These are phyloP conservation scores for Neopestalotiopsis clavispora DNA, from an alignment of 2,329 filamentous ascomycete genomes.

Conservation along the genomic window DNA sequence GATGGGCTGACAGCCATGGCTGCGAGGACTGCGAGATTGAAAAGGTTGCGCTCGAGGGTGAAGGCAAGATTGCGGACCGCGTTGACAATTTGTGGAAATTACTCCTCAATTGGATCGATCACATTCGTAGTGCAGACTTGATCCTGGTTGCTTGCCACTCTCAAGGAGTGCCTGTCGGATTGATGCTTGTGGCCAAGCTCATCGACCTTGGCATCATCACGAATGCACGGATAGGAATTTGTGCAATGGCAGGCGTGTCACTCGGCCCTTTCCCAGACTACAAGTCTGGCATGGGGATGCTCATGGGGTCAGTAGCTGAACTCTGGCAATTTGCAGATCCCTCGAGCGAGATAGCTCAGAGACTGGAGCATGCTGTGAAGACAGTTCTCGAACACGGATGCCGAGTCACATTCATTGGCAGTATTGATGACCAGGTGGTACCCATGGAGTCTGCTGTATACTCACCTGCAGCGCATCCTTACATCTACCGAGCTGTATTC, in stretches of 20 bases:
- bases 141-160: constrained; percentile 93
- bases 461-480: constrained; percentile 83
- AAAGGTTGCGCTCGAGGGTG: constrained; percentile 92
- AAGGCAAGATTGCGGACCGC: constrained; percentile 87
- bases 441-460: constrained; percentile 93
- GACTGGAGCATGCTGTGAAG: constrained; percentile 78
- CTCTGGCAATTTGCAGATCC: constrained; percentile 91
- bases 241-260: constrained; percentile 87
- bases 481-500: constrained; percentile 95
- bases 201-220: constrained; percentile 88
- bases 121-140: constrained; percentile 85
- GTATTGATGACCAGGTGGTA: constrained; percentile 95
- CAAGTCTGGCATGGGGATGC: constrained; percentile 81
- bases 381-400: constrained; percentile 79
- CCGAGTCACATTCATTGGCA: constrained; percentile 85
- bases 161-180: constrained; percentile 90
- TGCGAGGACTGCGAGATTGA: constrained; percentile 82
- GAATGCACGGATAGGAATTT: constrained; percentile 79
- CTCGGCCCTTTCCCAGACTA: constrained; percentile 93
- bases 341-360: constrained; percentile 79
- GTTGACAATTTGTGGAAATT: constrained; percentile 95
- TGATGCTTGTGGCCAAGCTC: constrained; percentile 91
- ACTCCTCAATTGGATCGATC: constrained; percentile 91
- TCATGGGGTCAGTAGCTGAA: constrained; percentile 91
- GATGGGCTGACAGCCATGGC: constrained; percentile 78